Conservation (phyloP, 257 asterid genomes). For the Solanum chmielewskii region DNA sequence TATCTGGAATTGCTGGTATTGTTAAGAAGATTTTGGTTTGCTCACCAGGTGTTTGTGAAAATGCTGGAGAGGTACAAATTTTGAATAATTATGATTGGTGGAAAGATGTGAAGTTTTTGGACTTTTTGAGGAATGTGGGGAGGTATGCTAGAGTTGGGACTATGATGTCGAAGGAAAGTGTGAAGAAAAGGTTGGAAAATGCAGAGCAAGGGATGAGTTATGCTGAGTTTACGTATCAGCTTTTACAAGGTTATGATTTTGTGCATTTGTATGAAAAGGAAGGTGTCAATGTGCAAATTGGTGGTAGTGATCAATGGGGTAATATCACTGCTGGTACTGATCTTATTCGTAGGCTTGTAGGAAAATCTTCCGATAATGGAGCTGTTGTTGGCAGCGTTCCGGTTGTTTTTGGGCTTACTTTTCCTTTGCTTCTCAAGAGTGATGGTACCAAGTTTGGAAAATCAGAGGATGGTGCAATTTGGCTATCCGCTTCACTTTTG, state of each 20-base stretch:
- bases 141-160: conserved; percentile 61
- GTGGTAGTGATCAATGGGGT: conserved; percentile 98
- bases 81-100: conserved; percentile 91
- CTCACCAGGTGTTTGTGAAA: neutral
- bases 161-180: conserved; percentile 91
- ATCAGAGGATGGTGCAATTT: conserved; percentile 84
- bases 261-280: conserved; percentile 43
- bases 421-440: conserved; percentile 82
- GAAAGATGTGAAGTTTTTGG: conserved; percentile 70
- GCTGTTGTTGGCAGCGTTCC: neutral
- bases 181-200: conserved; percentile 53
- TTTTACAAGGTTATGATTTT: conserved; percentile 82
- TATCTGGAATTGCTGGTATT: conserved; percentile 31
- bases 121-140: conserved; percentile 67
- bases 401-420: conserved; percentile 54
- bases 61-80: conserved; percentile 15
- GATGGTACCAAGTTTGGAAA: conserved; percentile 94
- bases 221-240: conserved; percentile 79
- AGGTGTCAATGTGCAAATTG: conserved; percentile 74
- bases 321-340: conserved; percentile 91
- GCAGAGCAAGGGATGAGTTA: conserved; percentile 88
- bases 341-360: conserved; percentile 49
- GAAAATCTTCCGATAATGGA: neutral
- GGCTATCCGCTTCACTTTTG: conserved; percentile 61
- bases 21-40: conserved; percentile 25